Percentiles rank a stretch among this genome's conserved stretches.
Conservation (phyloP, 768 basidiomycete genomes). For the Strobilomyces echinocephalus region DNA sequence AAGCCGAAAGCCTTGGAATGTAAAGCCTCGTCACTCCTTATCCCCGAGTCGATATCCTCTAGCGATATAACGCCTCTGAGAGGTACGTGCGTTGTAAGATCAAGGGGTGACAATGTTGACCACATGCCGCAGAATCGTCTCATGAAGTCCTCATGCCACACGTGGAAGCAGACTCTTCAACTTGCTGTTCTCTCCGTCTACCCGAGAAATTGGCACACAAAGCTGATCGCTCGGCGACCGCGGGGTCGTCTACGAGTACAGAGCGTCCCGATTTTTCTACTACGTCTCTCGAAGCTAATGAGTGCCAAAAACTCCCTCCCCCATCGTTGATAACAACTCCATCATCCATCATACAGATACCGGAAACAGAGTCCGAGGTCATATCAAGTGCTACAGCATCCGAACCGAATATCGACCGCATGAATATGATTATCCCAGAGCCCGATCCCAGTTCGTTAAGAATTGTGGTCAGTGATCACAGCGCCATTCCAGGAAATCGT, state of each 20-base stretch:
- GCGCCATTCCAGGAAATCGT: conserved; percentile 8
- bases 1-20: conserved; percentile 12
- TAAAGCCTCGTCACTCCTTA: conserved; percentile 9
- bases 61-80: conserved; percentile 3
- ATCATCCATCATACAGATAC: conserved; percentile 9
- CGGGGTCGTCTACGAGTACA: conserved; percentile 4
- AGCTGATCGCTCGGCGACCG: conserved; percentile 1
- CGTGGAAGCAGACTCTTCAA: conserved; percentile 10
- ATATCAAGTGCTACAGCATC: conserved; percentile 8
- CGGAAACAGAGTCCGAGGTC: conserved; percentile 14
- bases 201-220: conserved; percentile 7
- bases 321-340: conserved; percentile 12
- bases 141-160: conserved; percentile 8
- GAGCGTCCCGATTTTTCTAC: conserved; percentile 10
- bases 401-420: conserved; percentile 6
- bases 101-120: conserved; percentile 8
- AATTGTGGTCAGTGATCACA: conserved; percentile 30
- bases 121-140: conserved; percentile 11
- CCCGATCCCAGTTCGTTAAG: conserved; percentile 13
- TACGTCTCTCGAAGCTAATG: conserved; percentile 5
- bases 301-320: conserved; percentile 3
- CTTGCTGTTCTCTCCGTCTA: conserved; percentile 1
- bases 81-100: conserved; percentile 14
- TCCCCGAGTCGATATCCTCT: conserved; percentile 7
- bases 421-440: conserved; percentile 9